Evolutionary conservation across 352 stramenopile species (phyloP).

Genomic region (Phytopythium aichiense): DNA sequence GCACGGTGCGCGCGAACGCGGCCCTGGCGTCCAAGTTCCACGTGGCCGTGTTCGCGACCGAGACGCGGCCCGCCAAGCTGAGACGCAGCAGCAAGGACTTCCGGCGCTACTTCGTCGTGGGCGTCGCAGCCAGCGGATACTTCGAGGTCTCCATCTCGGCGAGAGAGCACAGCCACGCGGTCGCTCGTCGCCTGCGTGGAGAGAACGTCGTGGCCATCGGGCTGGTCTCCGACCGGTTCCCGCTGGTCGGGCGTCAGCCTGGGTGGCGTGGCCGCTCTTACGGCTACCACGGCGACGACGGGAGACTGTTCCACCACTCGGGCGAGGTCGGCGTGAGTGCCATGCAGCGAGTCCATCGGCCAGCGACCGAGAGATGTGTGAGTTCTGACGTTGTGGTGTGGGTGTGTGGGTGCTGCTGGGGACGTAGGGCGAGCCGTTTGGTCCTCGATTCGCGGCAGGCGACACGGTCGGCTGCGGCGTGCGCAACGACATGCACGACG

Average conservation of each 20-base stretch:
- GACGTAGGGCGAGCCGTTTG: conserved; percentile 47
- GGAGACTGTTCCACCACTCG: conserved; percentile 34
- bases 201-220: conserved; percentile 36
- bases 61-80: conserved; percentile 10
- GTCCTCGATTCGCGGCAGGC: conserved; percentile 47
- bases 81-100: neutral
- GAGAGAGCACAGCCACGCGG: conserved; percentile 6
- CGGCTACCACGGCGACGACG: conserved; percentile 64
- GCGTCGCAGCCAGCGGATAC: conserved; percentile 60
- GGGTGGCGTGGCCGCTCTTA: conserved; percentile 45
- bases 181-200: neutral
- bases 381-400: neutral
- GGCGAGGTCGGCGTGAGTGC: conserved; percentile 15
- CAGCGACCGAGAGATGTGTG: no score
- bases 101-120: conserved; percentile 34
- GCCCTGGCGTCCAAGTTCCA: conserved; percentile 60
- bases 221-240: conserved; percentile 29
- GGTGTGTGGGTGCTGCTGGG: neutral
- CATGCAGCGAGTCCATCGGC: neutral
- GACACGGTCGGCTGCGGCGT: conserved; percentile 75
- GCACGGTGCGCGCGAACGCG: conserved; percentile 66
- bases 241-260: conserved; percentile 40
- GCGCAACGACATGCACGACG: conserved; percentile 29
- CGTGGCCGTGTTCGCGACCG: conserved; percentile 44
- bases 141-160: conserved; percentile 69